Evolutionary conservation across 164 flowering plant genomes (phyloP).

Genomic region (Magnolia officinalis): DNA sequence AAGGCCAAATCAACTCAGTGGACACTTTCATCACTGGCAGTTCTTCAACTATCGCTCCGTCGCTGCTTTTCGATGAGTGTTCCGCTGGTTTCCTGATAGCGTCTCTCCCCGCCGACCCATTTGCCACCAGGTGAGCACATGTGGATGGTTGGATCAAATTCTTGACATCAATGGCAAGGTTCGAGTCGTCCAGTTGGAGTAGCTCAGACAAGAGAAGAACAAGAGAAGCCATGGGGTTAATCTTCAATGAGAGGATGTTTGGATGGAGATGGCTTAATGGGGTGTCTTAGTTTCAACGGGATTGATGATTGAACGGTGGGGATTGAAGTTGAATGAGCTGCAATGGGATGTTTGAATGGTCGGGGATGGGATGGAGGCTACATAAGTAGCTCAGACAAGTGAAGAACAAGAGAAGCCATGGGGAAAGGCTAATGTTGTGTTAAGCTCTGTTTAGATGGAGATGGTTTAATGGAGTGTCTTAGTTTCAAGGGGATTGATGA

Average conservation of each 20-base stretch:
- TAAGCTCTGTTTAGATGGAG: no score
- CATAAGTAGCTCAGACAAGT: no score
- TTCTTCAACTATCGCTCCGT: conserved; percentile 1
- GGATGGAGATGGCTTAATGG: no score
- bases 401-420: no score
- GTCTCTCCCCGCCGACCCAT: not conserved
- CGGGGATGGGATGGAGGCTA: not conserved
- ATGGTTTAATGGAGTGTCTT: not conserved
- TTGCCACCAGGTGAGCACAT: not conserved
- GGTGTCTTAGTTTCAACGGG: no score
- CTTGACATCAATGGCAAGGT: not conserved
- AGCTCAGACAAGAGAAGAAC: conserved; percentile 19
- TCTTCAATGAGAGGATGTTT: no score
- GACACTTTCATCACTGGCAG: conserved; percentile 13
- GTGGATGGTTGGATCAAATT: not conserved
- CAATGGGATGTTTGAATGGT: not conserved
- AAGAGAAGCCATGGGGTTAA: conserved; percentile 21
- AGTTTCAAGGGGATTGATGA: not conserved
- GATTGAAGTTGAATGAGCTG: not conserved
- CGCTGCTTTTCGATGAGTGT: not conserved
- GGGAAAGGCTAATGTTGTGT: no score
- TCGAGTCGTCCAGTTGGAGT: conserved; percentile 10
- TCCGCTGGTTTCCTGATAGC: not conserved
- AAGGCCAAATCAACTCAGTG: conserved; percentile 15
- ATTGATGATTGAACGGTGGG: no score